Evolutionary conservation across 2,329 filamentous ascomycete species (phyloP), one percentile per base, ranked within the genome.

Genomic region (Taxawa tesnikishii): DNA sequence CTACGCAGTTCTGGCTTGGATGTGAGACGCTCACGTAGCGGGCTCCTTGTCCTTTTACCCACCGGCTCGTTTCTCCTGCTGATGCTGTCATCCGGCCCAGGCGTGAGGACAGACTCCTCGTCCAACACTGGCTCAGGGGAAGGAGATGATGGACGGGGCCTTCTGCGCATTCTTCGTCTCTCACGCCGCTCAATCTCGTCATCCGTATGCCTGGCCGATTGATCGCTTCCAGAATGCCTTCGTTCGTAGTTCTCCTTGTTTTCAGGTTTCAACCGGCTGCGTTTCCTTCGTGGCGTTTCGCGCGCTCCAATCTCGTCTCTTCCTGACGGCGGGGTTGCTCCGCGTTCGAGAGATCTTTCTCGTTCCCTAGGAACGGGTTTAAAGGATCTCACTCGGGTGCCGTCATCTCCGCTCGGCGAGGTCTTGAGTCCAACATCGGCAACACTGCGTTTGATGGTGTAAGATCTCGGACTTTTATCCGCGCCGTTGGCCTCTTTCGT

Each of bases 1-100:
- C 19, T 8, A n/a, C 35, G 32, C 31, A 17, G 9, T 52, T 50
- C 38, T 55, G 60, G 37, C 57, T 62, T 1, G 63, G 53, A 27
- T n/a, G n/a, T n/a, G 4, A 26, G 8, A 8, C 19, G 12, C 11
- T 31, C 24, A 2, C 23, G 28, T 10, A 17, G 29, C 15, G 29
- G 28, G 9, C 27, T 25, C n/a, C 24, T 11, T 13, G 28, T 15
- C 6, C 24, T 28, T 6, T 28, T 13, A 7, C 18, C 16, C 11
- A 13, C 4, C 17, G 26, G 38, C 16, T 14, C 35, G 26, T 33
- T 37, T 16, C 32, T 25, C 13, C 32, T 31, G 28, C 40, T 40
- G 21, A 42, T 38, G 18, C 39, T 39, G 30, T 42, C 39, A 16
- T 42, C 39, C 10, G 39, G 39, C 6, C 13, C 29, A 25, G 27